Conservation (phyloP, 179 eudicot species). For the Heliamphora pulchella region DNA sequence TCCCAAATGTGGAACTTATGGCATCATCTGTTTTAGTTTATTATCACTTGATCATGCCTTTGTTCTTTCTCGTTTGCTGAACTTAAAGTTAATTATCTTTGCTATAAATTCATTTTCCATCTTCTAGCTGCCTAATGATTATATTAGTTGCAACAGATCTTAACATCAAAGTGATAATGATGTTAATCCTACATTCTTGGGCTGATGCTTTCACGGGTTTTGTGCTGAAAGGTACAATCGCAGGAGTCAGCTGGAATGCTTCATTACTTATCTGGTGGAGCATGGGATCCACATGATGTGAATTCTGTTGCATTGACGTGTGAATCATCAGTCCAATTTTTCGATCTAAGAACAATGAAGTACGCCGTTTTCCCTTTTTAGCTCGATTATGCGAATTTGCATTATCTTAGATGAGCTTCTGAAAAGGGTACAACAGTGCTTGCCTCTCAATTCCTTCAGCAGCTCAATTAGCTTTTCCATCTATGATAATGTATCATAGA, state of each 20-base stretch:
- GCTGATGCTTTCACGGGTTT: slow-evolving; percentile 43
- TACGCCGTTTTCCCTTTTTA: slow-evolving; percentile 29
- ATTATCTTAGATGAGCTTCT: neutral
- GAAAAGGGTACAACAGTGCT: neutral
- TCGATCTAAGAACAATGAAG: slow-evolving; percentile 97
- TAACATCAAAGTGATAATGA: neutral
- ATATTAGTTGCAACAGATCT: neutral
- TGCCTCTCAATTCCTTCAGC: neutral
- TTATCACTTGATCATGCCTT: neutral
- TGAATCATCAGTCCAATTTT: slow-evolving; percentile 79
- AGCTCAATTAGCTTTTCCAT: slow-evolving; percentile 9
- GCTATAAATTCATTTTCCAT: neutral
- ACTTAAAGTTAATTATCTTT: neutral
- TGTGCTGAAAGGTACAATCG: slow-evolving; percentile 75
- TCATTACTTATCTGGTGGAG: slow-evolving; percentile 83
- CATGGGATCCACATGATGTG: slow-evolving; percentile 96
- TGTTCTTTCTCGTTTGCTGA: neutral
- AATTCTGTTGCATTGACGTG: slow-evolving; percentile 71
- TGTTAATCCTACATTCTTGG: slow-evolving; percentile 3
- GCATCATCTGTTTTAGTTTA: neutral
- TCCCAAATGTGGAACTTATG: neutral
- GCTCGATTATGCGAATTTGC: neutral
- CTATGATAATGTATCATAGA: neutral
- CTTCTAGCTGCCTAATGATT: neutral
- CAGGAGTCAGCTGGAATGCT: slow-evolving; percentile 94